phyloP scores from a whole-genome alignment of 169 alveolate species.

The Eimeria tenella region DNA sequence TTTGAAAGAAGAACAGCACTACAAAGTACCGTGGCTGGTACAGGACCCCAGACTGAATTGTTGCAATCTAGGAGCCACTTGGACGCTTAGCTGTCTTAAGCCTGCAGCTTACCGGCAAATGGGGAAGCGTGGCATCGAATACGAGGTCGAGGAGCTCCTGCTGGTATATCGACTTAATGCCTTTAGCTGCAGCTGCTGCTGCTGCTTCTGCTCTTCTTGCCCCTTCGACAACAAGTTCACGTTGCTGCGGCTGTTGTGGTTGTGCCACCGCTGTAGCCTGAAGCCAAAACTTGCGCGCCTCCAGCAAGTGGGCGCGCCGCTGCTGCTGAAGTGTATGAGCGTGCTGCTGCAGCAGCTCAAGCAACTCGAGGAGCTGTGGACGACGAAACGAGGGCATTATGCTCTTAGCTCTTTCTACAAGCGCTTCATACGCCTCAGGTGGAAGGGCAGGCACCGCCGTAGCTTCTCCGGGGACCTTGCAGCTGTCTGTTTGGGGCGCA shows the following conservation, averaged over 20 bases:
- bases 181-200: constrained; percentile 15
- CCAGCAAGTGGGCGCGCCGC: neutral
- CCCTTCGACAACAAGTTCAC: neutral
- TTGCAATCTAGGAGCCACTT: no score
- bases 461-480: neutral
- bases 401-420: neutral
- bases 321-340: constrained; percentile 39
- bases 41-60: no score
- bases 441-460: neutral
- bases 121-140: constrained; percentile 17
- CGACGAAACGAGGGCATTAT: neutral
- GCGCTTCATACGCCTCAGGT: constrained; percentile 25
- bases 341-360: constrained; percentile 60
- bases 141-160: constrained; percentile 15
- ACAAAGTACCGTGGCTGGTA: no score
- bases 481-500: neutral
- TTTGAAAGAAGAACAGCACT: no score
- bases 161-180: constrained; percentile 14
- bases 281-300: neutral
- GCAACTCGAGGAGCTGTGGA: constrained; percentile 18
- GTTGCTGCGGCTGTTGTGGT: neutral
- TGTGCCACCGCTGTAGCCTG: constrained; percentile 1
- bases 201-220: constrained; percentile 33
- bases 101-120: neutral
- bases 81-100: no score